Conservation (phyloP, 2,329 filamentous ascomycete species). For the Nemania abortiva region DNA sequence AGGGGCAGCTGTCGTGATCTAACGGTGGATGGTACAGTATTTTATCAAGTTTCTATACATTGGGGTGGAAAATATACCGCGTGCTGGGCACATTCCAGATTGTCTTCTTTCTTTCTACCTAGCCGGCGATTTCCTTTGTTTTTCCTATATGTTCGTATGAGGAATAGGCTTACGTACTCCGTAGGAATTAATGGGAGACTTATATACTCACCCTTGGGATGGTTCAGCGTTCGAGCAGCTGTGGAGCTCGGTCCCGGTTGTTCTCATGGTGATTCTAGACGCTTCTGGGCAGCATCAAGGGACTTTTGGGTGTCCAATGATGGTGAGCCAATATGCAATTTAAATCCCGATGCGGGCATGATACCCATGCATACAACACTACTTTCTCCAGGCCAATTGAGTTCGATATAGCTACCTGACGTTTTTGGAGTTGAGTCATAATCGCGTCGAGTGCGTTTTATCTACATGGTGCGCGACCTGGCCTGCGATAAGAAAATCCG, state of each 20-base stretch:
- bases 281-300: neutral
- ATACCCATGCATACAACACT: neutral
- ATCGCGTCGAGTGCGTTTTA: neutral
- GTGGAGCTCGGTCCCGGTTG: neutral
- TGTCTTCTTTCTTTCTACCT: neutral
- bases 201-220: neutral
- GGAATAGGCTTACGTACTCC: neutral
- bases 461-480: too few species aligned
- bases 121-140: neutral
- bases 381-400: neutral
- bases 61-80: neutral
- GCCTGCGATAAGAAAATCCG: too few species aligned
- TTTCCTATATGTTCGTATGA: neutral
- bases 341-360: neutral
- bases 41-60: neutral
- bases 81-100: neutral
- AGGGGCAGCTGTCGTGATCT: neutral
- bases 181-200: neutral
- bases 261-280: neutral
- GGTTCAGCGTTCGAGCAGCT: neutral
- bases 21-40: too few species aligned
- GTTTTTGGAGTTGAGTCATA: neutral
- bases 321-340: neutral
- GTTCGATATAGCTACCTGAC: neutral
- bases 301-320: neutral